Evolutionary conservation across 2,329 filamentous ascomycete genomes (phyloP).

Genomic region (Beauveria rudraprayagi): DNA sequence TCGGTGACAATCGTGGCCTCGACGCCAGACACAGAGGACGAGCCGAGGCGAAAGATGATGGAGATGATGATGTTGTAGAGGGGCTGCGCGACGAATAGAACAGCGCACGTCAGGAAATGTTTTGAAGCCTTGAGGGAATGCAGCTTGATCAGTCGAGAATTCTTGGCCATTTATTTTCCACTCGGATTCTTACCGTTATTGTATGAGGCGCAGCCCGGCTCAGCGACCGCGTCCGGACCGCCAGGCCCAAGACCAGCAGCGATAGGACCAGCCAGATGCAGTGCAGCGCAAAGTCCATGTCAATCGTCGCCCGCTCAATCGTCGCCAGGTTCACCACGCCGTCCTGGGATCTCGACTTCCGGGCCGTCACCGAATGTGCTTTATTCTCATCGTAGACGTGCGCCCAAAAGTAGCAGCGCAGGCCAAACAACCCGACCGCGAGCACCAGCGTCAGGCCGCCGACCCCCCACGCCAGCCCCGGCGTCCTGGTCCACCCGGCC

Average conservation of each 20-base stretch:
- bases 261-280: conserved; percentile 5
- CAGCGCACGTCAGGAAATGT: neutral
- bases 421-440: neutral
- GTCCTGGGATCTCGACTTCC: neutral
- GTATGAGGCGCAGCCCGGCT: neutral
- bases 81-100: conserved; percentile 2
- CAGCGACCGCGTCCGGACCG: neutral
- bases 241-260: neutral
- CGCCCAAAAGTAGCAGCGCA: conserved; percentile 8
- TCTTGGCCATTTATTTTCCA: neutral
- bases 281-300: conserved; percentile 5
- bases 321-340: neutral
- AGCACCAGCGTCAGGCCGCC: neutral
- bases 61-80: conserved; percentile 3
- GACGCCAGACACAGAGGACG: neutral
- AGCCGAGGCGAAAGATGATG: neutral
- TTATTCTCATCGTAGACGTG: neutral
- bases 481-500: neutral
- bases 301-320: neutral
- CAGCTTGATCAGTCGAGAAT: neutral
- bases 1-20: neutral
- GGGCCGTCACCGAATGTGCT: neutral
- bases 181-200: neutral
- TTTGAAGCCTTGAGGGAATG: neutral
- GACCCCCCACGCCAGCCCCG: neutral